These are phyloP conservation scores for Bipolaris bicolor DNA, from an alignment of 2,329 filamentous ascomycete genomes.

Conservation along the genomic window DNA sequence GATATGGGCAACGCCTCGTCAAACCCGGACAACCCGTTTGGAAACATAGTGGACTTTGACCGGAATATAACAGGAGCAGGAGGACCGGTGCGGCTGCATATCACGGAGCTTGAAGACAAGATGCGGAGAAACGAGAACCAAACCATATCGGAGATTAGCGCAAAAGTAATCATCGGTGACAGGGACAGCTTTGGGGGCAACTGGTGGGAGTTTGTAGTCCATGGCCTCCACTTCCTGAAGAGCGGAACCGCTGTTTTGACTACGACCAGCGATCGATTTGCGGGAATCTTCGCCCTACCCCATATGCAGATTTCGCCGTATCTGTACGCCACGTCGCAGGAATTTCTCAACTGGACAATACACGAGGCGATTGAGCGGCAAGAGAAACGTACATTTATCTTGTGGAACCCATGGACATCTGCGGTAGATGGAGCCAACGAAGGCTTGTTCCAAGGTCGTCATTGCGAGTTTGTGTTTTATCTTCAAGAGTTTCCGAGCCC, in stretches of 20 bases:
- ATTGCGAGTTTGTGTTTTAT: constrained; percentile 90
- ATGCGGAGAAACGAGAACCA: constrained; percentile 41
- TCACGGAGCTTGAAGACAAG: constrained; percentile 61
- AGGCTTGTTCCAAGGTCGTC: constrained; percentile 70
- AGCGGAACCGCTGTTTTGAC: constrained; percentile 80
- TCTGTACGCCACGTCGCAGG: constrained; percentile 55
- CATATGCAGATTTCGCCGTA: constrained; percentile 72
- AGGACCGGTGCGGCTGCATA: constrained; percentile 71
- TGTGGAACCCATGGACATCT: constrained; percentile 76
- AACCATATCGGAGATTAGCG: constrained; percentile 70
- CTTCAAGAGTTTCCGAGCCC: constrained; percentile 65
- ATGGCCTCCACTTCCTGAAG: constrained; percentile 85
- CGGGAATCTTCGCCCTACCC: constrained; percentile 87
- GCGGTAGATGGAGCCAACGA: constrained; percentile 63
- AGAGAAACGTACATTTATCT: constrained; percentile 61
- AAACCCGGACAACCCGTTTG: constrained; percentile 70
- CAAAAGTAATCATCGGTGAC: constrained; percentile 75
- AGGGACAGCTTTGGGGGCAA: constrained; percentile 67
- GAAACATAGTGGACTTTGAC: constrained; percentile 66
- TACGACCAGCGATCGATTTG: constrained; percentile 85
- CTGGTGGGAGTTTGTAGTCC: constrained; percentile 78
- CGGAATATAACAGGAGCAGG: constrained; percentile 77
- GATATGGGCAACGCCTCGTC: constrained; percentile 61
- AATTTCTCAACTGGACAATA: constrained; percentile 75
- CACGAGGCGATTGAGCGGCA: constrained; percentile 70